Conservation (phyloP, 1,284 basidiomycete species). For the Mycosarcoma mackinlayi region DNA sequence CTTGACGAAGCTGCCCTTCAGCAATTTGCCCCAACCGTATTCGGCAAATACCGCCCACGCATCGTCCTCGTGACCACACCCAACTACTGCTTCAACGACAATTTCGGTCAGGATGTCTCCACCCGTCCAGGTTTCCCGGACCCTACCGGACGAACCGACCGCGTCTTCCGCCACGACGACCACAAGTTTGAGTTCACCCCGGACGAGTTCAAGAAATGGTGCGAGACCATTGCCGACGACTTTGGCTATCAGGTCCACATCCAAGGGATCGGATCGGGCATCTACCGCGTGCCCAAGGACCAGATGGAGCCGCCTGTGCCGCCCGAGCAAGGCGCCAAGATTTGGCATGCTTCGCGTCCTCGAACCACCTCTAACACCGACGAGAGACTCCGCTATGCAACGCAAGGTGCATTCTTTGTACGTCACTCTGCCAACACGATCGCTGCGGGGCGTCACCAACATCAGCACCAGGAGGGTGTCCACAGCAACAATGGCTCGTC, state of each 20-base stretch:
- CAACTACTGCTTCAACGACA: slow-evolving; percentile 86
- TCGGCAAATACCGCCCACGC: slow-evolving; percentile 84
- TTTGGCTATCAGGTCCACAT: slow-evolving; percentile 78
- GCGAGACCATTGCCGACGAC: slow-evolving; percentile 73
- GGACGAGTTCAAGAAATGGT: slow-evolving; percentile 82
- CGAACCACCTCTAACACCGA: slow-evolving; percentile 39
- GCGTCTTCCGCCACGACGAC: slow-evolving; percentile 78
- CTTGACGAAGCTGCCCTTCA: slow-evolving; percentile 78
- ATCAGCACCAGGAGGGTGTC: background rate
- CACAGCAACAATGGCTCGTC: slow-evolving; percentile 12
- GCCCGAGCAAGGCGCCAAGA: slow-evolving; percentile 29
- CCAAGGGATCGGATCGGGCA: slow-evolving; percentile 38
- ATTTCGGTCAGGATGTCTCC: slow-evolving; percentile 72
- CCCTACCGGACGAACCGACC: slow-evolving; percentile 77
- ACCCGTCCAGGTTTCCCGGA: slow-evolving; percentile 74
- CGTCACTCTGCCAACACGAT: slow-evolving; percentile 24
- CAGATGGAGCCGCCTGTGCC: slow-evolving; percentile 29
- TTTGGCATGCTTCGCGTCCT: slow-evolving; percentile 33
- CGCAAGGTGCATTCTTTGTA: slow-evolving; percentile 39
- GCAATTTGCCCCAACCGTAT: slow-evolving; percentile 81
- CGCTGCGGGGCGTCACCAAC: slow-evolving; percentile 15
- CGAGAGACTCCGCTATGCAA: slow-evolving; percentile 37
- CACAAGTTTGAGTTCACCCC: slow-evolving; percentile 94
- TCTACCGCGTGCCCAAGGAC: slow-evolving; percentile 33
- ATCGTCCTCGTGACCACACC: slow-evolving; percentile 88